These are phyloP conservation scores for Fomitopsis betulina DNA, from an alignment of 1,284 basidiomycete species.

Conservation along the genomic window DNA sequence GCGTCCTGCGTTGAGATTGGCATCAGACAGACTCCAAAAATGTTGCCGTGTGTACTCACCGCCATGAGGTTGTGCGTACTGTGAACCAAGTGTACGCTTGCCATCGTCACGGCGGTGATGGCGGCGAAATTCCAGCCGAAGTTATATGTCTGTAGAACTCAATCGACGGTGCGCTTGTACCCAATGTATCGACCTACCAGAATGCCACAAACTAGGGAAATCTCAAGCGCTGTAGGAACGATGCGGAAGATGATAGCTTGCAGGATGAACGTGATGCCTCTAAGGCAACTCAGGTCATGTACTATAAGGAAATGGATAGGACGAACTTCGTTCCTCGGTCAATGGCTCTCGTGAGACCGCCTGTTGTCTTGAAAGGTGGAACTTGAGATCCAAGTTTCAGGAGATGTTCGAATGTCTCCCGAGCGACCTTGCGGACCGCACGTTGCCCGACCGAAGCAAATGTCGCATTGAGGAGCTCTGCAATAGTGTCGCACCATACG, in stretches of 20 bases:
- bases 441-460: constrained; percentile 96
- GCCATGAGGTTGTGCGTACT: constrained; percentile 92
- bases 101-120: constrained; percentile 84
- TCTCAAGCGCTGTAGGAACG: constrained; percentile 93
- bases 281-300: constrained; percentile 26
- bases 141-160: constrained; percentile 73
- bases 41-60: constrained; percentile 40
- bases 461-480: constrained; percentile 91
- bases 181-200: constrained; percentile 49
- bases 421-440: constrained; percentile 90
- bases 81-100: constrained; percentile 97
- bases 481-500: constrained; percentile 91
- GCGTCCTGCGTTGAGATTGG: constrained; percentile 54
- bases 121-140: constrained; percentile 97
- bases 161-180: background rate
- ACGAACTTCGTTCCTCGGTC: constrained; percentile 93
- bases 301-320: background rate
- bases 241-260: constrained; percentile 95
- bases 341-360: constrained; percentile 93
- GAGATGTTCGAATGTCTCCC: constrained; percentile 91
- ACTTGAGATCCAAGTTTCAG: constrained; percentile 88
- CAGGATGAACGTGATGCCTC: constrained; percentile 94
- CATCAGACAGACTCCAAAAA: too few species aligned
- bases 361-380: constrained; percentile 91
- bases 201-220: constrained; percentile 96